Evolutionary conservation across 306 rosid genomes (phyloP), one percentile per base, ranked within the genome.

Genomic region (Quercus bicolor): DNA sequence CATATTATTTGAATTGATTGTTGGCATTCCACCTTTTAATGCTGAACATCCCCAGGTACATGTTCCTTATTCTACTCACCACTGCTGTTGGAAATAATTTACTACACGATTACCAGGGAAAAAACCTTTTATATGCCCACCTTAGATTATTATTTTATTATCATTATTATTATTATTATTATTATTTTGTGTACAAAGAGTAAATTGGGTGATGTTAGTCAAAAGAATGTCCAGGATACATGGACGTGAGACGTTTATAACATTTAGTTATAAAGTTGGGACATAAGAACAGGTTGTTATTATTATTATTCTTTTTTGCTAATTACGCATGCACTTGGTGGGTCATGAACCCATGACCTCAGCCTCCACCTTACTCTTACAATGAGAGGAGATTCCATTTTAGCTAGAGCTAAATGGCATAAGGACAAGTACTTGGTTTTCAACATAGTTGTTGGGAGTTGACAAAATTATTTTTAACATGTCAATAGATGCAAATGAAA

Each of bases 21-120:
- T 96, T 82, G 99, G 99, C 56, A 90, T 96, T 85, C 99, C 99
- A 71, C 99, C 99, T 79, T 96, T 96, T 87, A 93, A 96, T 85
- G 97, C 98, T 1, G 98, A 89, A 86, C 99, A 96, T 89, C 98
- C 99, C 84, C 99, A 96, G 97, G 99, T 94, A 34, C 65, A 52
- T 70, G 16, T 66, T 81, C 52, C 82, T 23, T 82, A 73, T 68
- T n/a, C 52, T 34, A 18, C 51, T 68, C 52, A 34, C 16, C 72
- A 34, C 72, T 66, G 45, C 40, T 15, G 72, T 18, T 33, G 52
- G 29, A 7, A 34, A 34, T 68, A 68, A 48, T 48, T 12, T 48
- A 48, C 15, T 48, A 3, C 52, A 45, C 52, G 0, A 10, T 45
- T 45, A 45, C 52, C 15, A 8, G 37, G 52, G 29, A 6, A 66